These are phyloP conservation scores for Peziza echinospora DNA, from an alignment of 495 filamentous ascomycete genomes.

Conservation along the genomic window DNA sequence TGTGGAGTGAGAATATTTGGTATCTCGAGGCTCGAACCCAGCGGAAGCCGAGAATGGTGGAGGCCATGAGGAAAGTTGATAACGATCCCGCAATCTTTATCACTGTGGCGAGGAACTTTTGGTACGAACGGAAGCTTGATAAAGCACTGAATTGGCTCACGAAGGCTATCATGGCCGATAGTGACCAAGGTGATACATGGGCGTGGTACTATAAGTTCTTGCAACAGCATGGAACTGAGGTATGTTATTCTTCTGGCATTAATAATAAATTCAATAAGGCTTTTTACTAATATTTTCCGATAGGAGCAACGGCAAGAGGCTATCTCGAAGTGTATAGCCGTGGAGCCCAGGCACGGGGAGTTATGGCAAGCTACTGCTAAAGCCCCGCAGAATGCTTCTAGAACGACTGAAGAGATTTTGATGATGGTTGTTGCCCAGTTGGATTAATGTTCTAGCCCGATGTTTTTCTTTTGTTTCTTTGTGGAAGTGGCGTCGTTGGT, in stretches of 20 bases:
- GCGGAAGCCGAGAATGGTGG: constrained; percentile 68
- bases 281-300: constrained; percentile 18
- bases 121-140: constrained; percentile 60
- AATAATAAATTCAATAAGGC: no score
- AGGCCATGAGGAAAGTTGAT: constrained; percentile 91
- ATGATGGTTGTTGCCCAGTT: constrained; percentile 45
- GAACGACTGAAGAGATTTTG: constrained; percentile 57
- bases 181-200: constrained; percentile 82
- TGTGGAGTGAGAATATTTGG: constrained; percentile 91
- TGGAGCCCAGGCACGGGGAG: constrained; percentile 81
- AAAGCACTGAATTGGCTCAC: constrained; percentile 93
- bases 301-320: constrained; percentile 65
- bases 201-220: constrained; percentile 96
- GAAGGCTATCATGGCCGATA: constrained; percentile 70
- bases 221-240: constrained; percentile 62
- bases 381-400: constrained; percentile 55
- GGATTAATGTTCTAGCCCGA: constrained; percentile 25
- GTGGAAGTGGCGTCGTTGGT: no score
- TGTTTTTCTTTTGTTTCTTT: no score
- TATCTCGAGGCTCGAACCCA: constrained; percentile 78
- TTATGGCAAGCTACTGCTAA: constrained; percentile 73
- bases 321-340: constrained; percentile 46
- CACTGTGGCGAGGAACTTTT: constrained; percentile 53
- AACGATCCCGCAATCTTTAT: constrained; percentile 73
- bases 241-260: no score